Evolutionary conservation across 2,329 filamentous ascomycete species (phyloP), one percentile per base, ranked within the genome.

Genomic region (Diaporthe ampelina): DNA sequence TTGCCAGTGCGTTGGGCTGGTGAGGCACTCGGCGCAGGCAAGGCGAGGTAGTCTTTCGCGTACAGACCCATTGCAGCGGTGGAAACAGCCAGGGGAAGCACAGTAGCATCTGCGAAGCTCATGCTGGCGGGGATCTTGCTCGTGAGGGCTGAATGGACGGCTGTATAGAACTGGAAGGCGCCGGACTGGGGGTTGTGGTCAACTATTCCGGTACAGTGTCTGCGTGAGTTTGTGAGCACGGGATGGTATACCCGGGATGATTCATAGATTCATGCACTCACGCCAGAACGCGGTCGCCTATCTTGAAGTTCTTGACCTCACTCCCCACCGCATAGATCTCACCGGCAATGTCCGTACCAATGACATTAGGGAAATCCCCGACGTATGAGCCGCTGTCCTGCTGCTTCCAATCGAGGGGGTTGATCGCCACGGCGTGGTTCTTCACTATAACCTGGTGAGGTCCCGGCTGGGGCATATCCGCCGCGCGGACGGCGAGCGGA

Each of bases 321-420:
- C 70, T 65, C 24, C 77, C 78, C 21, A 79, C 72, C 40, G 73
- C 71, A 19, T 72, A 54, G 26, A 80, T 73, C 17, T 76, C 77
- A 6, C 78, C 79, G 45, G 76, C 76, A 35, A 77, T 59, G 56
- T 81, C 78, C 32, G 67, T 70, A 6, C 79, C 79, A 11, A 79
- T 72, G 11, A 80, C 72, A 6, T 52, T 67, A 1, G 79, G 79
- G 32, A 81, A 73, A 1, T 81, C 35, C n/a, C 82, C 77, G 13
- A 76, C 68, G 26, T 72, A 40, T 56, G 82, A 76, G n/a, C 79
- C 82, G 9, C 45, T n/a, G 9, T 32, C 78, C 56, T 80, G 80
- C 70, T 76, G 77, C 37, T 76, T 75, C 54, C 76, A 78, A 48
- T 81, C 79, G 29, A 81, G 15, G 78, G 76, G 48, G 79, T 81